phyloP scores from a whole-genome alignment of 1,284 basidiomycete genomes.

The Acaromyces ingoldii region DNA sequence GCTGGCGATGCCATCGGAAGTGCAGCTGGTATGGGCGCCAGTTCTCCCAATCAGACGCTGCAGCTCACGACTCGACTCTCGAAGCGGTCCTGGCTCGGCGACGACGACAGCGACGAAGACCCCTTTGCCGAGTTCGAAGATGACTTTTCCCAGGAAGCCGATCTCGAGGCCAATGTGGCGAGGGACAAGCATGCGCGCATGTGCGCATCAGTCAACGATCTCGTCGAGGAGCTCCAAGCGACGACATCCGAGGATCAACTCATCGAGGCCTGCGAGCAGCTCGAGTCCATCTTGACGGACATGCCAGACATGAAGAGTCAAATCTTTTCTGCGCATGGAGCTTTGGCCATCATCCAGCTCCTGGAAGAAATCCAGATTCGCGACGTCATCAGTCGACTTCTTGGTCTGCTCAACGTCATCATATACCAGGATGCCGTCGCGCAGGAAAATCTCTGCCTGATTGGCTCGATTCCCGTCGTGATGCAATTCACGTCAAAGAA shows the following conservation, averaged over 20 bases:
- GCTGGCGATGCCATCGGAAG: neutral
- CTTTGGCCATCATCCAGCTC: slow-evolving; percentile 87
- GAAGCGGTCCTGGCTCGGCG: slow-evolving; percentile 33
- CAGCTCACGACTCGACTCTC: slow-evolving; percentile 37
- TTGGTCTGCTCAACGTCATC: slow-evolving; percentile 85
- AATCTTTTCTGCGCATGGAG: slow-evolving; percentile 83
- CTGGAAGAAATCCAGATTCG: slow-evolving; percentile 73
- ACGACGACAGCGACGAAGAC: slow-evolving; percentile 35
- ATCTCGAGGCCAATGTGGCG: slow-evolving; percentile 42
- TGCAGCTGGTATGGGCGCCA: too few species aligned
- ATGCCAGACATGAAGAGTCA: slow-evolving; percentile 83
- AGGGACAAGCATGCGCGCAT: slow-evolving; percentile 62
- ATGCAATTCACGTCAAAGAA: slow-evolving; percentile 85
- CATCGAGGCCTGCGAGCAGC: slow-evolving; percentile 75
- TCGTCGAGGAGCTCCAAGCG: slow-evolving; percentile 77
- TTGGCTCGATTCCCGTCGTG: slow-evolving; percentile 58
- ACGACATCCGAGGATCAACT: slow-evolving; percentile 65
- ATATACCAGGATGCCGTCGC: slow-evolving; percentile 78
- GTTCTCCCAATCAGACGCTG: too few species aligned
- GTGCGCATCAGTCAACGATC: slow-evolving; percentile 70
- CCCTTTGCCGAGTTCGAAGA: slow-evolving; percentile 41
- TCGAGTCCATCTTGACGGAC: slow-evolving; percentile 75
- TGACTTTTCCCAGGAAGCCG: slow-evolving; percentile 28
- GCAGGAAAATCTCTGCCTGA: slow-evolving; percentile 89
- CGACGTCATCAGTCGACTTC: slow-evolving; percentile 74